phyloP scores from a whole-genome alignment of 2,329 filamentous ascomycete genomes.

The Trichophyton schoenleinii region DNA sequence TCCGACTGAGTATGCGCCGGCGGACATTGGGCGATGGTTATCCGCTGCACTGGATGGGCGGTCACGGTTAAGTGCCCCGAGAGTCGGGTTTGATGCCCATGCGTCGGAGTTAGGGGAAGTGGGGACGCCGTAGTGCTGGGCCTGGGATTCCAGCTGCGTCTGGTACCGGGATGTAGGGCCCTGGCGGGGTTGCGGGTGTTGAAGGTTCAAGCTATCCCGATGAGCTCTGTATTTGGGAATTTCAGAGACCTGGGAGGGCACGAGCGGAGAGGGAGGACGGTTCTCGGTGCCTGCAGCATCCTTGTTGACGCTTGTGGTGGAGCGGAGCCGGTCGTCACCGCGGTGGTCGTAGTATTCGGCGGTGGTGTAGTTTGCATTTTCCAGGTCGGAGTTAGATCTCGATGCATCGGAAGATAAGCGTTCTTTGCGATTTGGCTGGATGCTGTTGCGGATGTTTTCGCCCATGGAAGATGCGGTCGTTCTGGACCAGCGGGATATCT shows the following conservation, averaged over 20 bases:
- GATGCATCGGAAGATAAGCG: constrained; percentile 54
- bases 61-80: constrained; percentile 20
- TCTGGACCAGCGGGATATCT: constrained; percentile 94
- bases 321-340: constrained; percentile 35
- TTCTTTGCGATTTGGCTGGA: constrained; percentile 42
- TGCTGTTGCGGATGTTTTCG: constrained; percentile 59
- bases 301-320: constrained; percentile 29
- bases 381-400: constrained; percentile 64
- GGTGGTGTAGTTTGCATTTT: constrained; percentile 45
- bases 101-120: constrained; percentile 33
- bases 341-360: constrained; percentile 35
- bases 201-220: constrained; percentile 50
- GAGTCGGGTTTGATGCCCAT: constrained; percentile 34
- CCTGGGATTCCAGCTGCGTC: constrained; percentile 48
- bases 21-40: constrained; percentile 31
- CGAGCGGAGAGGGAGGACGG: constrained; percentile 47
- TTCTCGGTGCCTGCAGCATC: constrained; percentile 32
- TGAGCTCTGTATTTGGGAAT: constrained; percentile 54
- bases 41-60: constrained; percentile 22
- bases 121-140: constrained; percentile 39
- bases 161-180: constrained; percentile 52
- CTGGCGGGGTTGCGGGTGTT: constrained; percentile 52
- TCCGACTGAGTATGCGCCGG: constrained; percentile 34
- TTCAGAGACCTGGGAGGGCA: constrained; percentile 45
- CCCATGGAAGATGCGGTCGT: constrained; percentile 83